Conservation (phyloP, 169 alveolate genomes). For the Plasmodium ovale region DNA sequence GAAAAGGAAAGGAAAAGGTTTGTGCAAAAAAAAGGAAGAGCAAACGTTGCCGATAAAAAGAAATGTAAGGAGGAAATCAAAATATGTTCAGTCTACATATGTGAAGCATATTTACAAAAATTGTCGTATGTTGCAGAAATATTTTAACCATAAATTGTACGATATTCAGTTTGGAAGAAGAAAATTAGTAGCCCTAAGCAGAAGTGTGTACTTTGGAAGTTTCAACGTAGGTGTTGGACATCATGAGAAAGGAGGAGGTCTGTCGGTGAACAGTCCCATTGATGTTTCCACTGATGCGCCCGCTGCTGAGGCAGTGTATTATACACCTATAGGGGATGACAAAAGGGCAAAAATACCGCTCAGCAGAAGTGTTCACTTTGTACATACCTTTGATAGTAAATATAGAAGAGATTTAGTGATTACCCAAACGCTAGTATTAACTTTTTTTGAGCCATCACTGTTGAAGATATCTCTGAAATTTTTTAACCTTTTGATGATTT, state of each 20-base stretch:
- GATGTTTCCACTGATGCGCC: too few relatives aligned
- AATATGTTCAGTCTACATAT: slow-evolving; percentile 2
- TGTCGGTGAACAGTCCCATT: too few relatives aligned
- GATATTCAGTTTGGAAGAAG: background rate
- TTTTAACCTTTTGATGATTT: slow-evolving; percentile 41
- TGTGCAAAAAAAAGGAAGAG: background rate
- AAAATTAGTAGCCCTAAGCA: background rate
- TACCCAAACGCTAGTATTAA: slow-evolving; percentile 25
- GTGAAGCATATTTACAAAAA: slow-evolving; percentile 40
- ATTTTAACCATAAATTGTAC: slow-evolving; percentile 9
- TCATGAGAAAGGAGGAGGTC: background rate
- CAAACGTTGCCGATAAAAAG: background rate
- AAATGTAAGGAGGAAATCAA: background rate
- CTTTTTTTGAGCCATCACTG: slow-evolving; percentile 43
- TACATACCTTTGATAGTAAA: background rate
- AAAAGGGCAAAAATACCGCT: background rate
- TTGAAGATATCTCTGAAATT: slow-evolving; percentile 51
- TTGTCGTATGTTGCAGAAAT: slow-evolving; percentile 23
- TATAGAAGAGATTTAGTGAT: slow-evolving; percentile 20
- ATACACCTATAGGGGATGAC: too few relatives aligned
- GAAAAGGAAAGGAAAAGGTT: background rate
- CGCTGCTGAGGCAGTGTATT: too few relatives aligned
- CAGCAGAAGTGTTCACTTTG: background rate
- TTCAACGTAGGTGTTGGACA: background rate
- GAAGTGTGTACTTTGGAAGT: background rate